A percentile compares a stretch with the other conserved stretches of the same genome.
These are phyloP conservation scores for Psilocybe cubensis DNA, from an alignment of 768 basidiomycete genomes.

Conservation along the genomic window DNA sequence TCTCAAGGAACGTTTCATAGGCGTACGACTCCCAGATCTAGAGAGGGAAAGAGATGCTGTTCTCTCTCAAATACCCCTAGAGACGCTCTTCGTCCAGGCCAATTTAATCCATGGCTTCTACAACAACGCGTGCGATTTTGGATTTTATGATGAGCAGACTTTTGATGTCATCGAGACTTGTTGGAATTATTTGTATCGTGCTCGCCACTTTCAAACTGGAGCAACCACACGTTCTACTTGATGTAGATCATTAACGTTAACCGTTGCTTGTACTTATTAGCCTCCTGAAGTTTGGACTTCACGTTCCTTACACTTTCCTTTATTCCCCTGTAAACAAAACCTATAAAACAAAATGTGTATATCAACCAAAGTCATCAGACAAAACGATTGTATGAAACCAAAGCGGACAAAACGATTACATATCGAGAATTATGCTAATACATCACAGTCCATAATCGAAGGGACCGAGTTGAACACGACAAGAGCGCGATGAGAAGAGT, in stretches of 20 bases:
- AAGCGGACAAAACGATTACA: conserved; percentile 12
- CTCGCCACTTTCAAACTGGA: background rate
- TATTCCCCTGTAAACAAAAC: no score
- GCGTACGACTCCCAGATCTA: background rate
- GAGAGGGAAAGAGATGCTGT: background rate
- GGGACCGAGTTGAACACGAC: conserved; percentile 10
- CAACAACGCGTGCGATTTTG: background rate
- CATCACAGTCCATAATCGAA: conserved; percentile 16
- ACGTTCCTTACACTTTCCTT: no score
- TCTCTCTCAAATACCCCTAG: background rate
- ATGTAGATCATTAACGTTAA: background rate
- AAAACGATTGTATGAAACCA: background rate
- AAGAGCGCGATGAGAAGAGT: conserved; percentile 7
- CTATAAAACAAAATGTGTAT: background rate
- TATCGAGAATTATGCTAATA: conserved; percentile 20
- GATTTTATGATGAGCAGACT: background rate
- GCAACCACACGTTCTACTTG: background rate
- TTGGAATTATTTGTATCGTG: background rate
- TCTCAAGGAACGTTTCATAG: background rate
- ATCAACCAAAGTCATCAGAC: no score
- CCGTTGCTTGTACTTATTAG: no score
- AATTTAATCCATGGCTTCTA: background rate
- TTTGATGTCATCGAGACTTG: background rate
- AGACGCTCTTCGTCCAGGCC: background rate
- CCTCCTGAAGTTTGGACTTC: no score